A percentile compares a stretch with the other conserved stretches of the same genome.
Conservation (phyloP, 192 early-diverging fungal species). For the Neocallimastix lanati region DNA sequence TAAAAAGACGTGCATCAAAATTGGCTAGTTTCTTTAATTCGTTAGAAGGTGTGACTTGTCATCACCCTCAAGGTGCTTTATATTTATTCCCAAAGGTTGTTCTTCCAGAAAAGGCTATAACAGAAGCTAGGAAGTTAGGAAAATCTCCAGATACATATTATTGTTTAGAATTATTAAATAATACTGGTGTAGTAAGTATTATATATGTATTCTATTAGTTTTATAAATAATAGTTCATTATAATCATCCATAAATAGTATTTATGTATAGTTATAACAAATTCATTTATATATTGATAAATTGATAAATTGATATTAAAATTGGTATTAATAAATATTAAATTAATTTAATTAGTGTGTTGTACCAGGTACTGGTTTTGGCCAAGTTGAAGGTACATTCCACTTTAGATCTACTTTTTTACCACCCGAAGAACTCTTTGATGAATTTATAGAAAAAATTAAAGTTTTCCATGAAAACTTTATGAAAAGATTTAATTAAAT, state of each 20-base stretch:
- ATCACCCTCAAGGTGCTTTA: slow-evolving; percentile 79
- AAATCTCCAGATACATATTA: slow-evolving; percentile 75
- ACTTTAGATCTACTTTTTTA: slow-evolving; percentile 93
- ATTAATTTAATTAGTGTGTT: slow-evolving; percentile 35
- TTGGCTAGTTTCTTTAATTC: slow-evolving; percentile 60
- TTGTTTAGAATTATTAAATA: slow-evolving; percentile 76
- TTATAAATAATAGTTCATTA: no score
- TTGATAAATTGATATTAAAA: no score
- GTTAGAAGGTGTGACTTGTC: slow-evolving; percentile 69
- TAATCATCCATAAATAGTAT: no score
- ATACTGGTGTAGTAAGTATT: slow-evolving; percentile 59
- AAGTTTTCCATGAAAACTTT: slow-evolving; percentile 64
- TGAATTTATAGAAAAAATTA: slow-evolving; percentile 56
- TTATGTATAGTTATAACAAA: no score
- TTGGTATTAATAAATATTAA: no score
- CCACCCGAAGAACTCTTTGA: slow-evolving; percentile 87
- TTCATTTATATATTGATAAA: no score
- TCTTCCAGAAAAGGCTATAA: slow-evolving; percentile 57
- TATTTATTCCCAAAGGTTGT: slow-evolving; percentile 80
- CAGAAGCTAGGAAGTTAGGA: slow-evolving; percentile 47
- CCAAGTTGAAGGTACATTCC: slow-evolving; percentile 72
- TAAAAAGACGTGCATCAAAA: slow-evolving; percentile 56
- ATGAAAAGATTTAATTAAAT: slow-evolving; percentile 42
- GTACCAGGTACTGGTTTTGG: slow-evolving; percentile 87
- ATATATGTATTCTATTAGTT: no score